These are phyloP conservation scores for rapeseed (Brassica napus) DNA, from an alignment of 345 rosid genomes.

Conservation along the genomic window DNA sequence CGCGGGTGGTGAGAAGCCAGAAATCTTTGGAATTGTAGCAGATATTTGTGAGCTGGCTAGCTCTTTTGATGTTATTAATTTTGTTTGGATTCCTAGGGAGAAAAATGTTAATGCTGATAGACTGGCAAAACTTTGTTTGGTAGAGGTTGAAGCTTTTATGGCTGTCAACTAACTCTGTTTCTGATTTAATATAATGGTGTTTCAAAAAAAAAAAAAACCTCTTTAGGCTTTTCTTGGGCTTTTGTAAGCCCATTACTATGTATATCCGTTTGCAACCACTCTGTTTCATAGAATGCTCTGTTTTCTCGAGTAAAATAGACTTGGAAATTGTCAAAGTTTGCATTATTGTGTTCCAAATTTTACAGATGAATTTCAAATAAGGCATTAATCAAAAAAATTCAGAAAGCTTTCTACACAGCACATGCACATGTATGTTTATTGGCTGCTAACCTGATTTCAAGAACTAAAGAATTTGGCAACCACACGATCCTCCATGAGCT, in stretches of 20 bases:
- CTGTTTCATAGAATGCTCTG: constrained; percentile 3
- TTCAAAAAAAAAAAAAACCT: too few relatives aligned
- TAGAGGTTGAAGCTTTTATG: too few relatives aligned
- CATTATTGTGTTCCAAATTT: background rate
- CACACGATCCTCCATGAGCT: constrained; percentile 59
- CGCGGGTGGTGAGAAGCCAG: too few relatives aligned
- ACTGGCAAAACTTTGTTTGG: too few relatives aligned
- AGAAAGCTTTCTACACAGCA: background rate
- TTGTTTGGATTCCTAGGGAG: too few relatives aligned
- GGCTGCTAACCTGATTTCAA: background rate
- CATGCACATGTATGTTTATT: background rate
- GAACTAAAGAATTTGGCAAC: constrained; percentile 58
- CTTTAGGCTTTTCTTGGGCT: background rate
- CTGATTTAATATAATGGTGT: too few relatives aligned
- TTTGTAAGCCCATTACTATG: background rate
- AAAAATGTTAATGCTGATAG: too few relatives aligned
- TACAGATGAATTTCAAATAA: background rate
- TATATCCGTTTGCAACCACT: background rate
- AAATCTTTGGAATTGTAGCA: too few relatives aligned
- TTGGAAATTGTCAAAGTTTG: background rate
- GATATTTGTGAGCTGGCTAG: too few relatives aligned
- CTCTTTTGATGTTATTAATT: too few relatives aligned
- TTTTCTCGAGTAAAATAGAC: background rate
- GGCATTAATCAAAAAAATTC: background rate
- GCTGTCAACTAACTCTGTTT: too few relatives aligned